These are phyloP conservation scores for Gossypium australe DNA, from an alignment of 345 rosid genomes.

Conservation along the genomic window DNA sequence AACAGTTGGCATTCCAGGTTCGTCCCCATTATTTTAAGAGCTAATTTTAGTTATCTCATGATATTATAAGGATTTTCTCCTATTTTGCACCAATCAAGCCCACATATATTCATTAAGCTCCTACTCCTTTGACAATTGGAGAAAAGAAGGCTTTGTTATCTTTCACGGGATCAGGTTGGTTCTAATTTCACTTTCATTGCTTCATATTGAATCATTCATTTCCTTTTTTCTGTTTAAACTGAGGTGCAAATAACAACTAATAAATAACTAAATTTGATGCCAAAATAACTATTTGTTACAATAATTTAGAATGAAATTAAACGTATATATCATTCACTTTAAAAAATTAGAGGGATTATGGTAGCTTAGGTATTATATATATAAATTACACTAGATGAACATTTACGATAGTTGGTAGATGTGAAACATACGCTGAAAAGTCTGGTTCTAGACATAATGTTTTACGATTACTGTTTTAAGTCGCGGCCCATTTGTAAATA, in stretches of 20 bases:
- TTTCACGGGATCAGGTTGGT: constrained; percentile 77
- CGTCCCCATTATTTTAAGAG: neutral
- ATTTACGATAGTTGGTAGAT: neutral
- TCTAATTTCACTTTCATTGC: neutral
- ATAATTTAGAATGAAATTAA: too few species aligned
- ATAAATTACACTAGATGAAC: neutral
- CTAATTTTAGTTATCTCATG: neutral
- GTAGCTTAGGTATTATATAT: too few species aligned
- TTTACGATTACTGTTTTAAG: too few species aligned
- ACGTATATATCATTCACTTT: neutral
- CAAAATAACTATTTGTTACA: neutral
- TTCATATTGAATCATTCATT: neutral
- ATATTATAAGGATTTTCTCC: too few species aligned
- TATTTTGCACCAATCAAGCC: constrained; percentile 92
- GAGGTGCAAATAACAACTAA: neutral
- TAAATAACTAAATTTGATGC: neutral
- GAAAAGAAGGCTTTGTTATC: constrained; percentile 96
- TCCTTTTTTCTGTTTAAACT: neutral
- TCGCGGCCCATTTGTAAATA: too few species aligned
- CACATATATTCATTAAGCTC: constrained; percentile 93
- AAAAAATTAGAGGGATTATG: neutral
- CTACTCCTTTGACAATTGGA: constrained; percentile 74
- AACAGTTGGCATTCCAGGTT: constrained; percentile 88
- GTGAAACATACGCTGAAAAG: neutral
- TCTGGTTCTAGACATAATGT: neutral